Evolutionary conservation across 352 stramenopile species (phyloP).

Genomic region (Phytophthora hybrid): DNA sequence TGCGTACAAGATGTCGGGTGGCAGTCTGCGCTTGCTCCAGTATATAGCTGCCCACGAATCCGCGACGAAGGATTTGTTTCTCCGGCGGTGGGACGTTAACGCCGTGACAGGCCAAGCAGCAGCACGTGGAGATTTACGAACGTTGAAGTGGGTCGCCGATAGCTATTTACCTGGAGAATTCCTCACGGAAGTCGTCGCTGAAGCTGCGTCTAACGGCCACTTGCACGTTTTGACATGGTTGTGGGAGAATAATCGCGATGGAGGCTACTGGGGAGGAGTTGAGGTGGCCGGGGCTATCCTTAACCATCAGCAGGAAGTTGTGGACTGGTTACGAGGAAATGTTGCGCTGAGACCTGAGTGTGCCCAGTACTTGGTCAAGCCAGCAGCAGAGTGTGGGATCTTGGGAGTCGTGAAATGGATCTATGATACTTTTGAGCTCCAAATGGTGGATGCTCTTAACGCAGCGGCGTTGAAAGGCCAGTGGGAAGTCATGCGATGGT

Average conservation of each 20-base stretch:
- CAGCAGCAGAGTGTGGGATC: slow-evolving; percentile 15
- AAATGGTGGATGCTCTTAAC: no score
- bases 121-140: slow-evolving; percentile 17
- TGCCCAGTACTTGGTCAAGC: slow-evolving; percentile 9
- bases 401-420: slow-evolving; percentile 33
- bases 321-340: slow-evolving; percentile 53
- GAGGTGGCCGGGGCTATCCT: slow-evolving; percentile 26
- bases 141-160: slow-evolving; percentile 23
- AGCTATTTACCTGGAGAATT: slow-evolving; percentile 17
- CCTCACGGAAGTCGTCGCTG: slow-evolving; percentile 25
- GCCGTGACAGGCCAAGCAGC: slow-evolving; percentile 11
- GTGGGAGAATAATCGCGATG: slow-evolving; percentile 7
- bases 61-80: slow-evolving; percentile 18
- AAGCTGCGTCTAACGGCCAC: slow-evolving; percentile 20
- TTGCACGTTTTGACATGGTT: slow-evolving; percentile 26
- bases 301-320: slow-evolving; percentile 44
- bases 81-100: slow-evolving; percentile 28
- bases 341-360: slow-evolving; percentile 1
- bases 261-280: slow-evolving; percentile 22
- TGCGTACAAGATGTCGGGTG: no score
- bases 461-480: slow-evolving; percentile 18
- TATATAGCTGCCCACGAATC: slow-evolving; percentile 10
- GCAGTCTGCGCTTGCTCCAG: slow-evolving; percentile 21
- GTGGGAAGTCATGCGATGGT: slow-evolving; percentile 22
- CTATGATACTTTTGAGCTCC: slow-evolving; percentile 2